phyloP scores from a whole-genome alignment of 1,284 basidiomycete genomes.

The Malassezia nana region DNA sequence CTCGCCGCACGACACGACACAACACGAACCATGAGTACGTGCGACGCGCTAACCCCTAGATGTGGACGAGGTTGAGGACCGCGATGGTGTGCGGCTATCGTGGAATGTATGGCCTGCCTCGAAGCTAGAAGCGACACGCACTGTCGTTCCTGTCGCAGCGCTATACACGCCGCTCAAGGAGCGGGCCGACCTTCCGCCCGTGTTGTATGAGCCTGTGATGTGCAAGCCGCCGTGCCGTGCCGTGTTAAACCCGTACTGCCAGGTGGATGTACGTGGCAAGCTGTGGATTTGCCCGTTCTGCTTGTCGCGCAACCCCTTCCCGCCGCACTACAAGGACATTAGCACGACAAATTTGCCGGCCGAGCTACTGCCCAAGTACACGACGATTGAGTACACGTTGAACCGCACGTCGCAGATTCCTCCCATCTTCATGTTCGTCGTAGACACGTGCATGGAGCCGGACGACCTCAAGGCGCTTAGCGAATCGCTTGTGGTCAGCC shows the following conservation, averaged over 20 bases:
- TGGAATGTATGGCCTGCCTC: constrained; percentile 99
- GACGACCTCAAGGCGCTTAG: constrained; percentile 89
- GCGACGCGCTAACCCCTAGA: constrained; percentile 10
- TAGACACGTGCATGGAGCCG: constrained; percentile 93
- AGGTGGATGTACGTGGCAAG: constrained; percentile 96
- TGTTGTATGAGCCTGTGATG: constrained; percentile 93
- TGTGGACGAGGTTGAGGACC: constrained; percentile 49
- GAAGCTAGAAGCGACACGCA: constrained; percentile 91
- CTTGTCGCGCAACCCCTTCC: constrained; percentile 88
- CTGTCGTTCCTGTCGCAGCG: constrained; percentile 92
- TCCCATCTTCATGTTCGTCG: constrained; percentile 90
- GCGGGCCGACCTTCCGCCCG: constrained; percentile 86
- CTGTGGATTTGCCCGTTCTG: constrained; percentile 99
- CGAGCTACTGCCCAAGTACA: constrained; percentile 93
- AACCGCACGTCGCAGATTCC: constrained; percentile 80
- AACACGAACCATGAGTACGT: constrained; percentile 12
- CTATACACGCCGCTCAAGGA: constrained; percentile 96
- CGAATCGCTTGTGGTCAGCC: constrained; percentile 81
- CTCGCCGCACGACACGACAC: constrained; percentile 3
- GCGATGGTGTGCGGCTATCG: constrained; percentile 54
- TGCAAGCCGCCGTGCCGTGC: constrained; percentile 96
- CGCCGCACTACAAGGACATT: constrained; percentile 98
- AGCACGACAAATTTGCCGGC: constrained; percentile 91
- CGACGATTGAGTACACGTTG: constrained; percentile 97
- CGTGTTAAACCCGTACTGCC: constrained; percentile 94